Evolutionary conservation across 177 flowering plant genomes (phyloP).

Genomic region (Telopea speciosissima): DNA sequence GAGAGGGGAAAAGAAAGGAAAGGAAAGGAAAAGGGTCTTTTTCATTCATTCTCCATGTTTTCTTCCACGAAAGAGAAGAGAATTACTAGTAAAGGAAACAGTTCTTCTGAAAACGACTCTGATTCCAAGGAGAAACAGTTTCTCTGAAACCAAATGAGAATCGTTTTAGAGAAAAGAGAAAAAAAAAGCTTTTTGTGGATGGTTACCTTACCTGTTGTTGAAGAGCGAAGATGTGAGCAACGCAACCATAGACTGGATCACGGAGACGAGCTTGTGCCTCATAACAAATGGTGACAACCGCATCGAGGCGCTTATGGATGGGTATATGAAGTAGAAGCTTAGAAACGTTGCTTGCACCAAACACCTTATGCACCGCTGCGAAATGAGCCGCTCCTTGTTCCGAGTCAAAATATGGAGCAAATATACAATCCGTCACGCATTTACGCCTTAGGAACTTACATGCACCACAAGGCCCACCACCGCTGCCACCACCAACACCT

Average conservation of each 20-base stretch:
- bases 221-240: slow-evolving; percentile 80
- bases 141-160: not conserved
- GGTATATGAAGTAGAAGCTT: slow-evolving; percentile 82
- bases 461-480: slow-evolving; percentile 91
- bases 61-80: not conserved
- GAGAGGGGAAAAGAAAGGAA: not conserved
- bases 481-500: slow-evolving; percentile 34
- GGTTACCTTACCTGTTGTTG: slow-evolving; percentile 99
- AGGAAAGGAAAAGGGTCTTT: not conserved
- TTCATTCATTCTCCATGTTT: not conserved
- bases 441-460: slow-evolving; percentile 90
- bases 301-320: slow-evolving; percentile 66
- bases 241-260: slow-evolving; percentile 92
- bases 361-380: slow-evolving; percentile 95
- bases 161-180: no score
- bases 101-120: not conserved
- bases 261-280: slow-evolving; percentile 93
- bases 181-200: no score
- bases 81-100: not conserved
- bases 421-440: slow-evolving; percentile 79
- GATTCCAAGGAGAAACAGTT: slow-evolving; percentile 1
- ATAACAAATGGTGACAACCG: slow-evolving; percentile 82
- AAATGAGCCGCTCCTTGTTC: slow-evolving; percentile 92
- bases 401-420: slow-evolving; percentile 91
- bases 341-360: slow-evolving; percentile 92